Percentiles rank a stretch among this genome's conserved stretches.
Evolutionary conservation across 805 yeast genomes (phyloP).

Genomic region (Candida nonsorbophila): DNA sequence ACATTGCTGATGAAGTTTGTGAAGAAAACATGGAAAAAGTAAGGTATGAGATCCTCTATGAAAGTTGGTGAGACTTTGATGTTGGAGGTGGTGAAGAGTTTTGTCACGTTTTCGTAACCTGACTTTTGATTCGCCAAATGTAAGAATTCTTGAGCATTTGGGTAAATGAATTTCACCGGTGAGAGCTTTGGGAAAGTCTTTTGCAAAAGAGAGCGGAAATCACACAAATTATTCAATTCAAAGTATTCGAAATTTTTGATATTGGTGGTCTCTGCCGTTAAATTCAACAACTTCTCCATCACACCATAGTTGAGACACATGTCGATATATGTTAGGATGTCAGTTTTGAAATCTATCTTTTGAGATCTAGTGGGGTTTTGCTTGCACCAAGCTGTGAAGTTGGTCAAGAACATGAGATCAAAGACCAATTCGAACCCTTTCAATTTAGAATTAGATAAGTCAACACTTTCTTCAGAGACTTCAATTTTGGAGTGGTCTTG

Average conservation of each 20-base stretch:
- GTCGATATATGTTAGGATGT: constrained; percentile 56
- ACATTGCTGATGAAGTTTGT: constrained; percentile 55
- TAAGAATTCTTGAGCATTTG: constrained; percentile 36
- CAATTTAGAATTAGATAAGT: constrained; percentile 25
- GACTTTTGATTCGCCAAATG: constrained; percentile 20
- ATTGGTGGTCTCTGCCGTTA: constrained; percentile 52
- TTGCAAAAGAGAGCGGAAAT: constrained; percentile 62
- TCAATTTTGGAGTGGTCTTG: constrained; percentile 18
- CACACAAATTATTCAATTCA: constrained; percentile 50
- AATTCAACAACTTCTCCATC: constrained; percentile 58
- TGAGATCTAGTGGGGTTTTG: constrained; percentile 30
- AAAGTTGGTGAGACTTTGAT: constrained; percentile 14
- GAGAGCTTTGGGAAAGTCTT: constrained; percentile 55
- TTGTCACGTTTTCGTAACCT: constrained; percentile 16
- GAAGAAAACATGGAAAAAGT: constrained; percentile 46
- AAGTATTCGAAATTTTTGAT: constrained; percentile 25
- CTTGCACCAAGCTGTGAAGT: constrained; percentile 68
- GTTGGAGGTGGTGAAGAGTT: background rate
- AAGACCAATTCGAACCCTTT: constrained; percentile 39
- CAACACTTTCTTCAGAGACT: constrained; percentile 14
- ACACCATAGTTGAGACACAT: constrained; percentile 60
- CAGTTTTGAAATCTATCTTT: constrained; percentile 48
- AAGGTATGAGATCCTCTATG: constrained; percentile 27
- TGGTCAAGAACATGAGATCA: constrained; percentile 46
- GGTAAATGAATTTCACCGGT: constrained; percentile 49